Evolutionary conservation across 2,329 filamentous ascomycete genomes (phyloP), one percentile per base, ranked within the genome.

Genomic region (Diaporthe citrichinensis): DNA sequence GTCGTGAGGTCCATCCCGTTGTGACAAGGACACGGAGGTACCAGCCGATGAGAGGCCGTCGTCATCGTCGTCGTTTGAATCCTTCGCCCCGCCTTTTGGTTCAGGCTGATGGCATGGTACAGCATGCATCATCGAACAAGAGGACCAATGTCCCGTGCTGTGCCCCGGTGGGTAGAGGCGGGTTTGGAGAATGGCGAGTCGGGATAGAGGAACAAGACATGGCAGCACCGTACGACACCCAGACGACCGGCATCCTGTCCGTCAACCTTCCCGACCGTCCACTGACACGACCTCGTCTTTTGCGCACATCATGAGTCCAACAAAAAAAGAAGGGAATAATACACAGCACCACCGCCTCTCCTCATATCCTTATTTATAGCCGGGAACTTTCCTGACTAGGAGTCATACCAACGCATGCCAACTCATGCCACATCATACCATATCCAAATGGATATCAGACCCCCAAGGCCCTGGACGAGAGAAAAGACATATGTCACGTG

Each of bases 401-500:
- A n/a, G 7, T 15, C 23, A 49, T 59, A 8, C 23, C 34, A 25
- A 44, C 1, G 1, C 17, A 69, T n/a, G 34, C 49, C 25, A 53
- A 23, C 12, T 10, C 31, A 23, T 51, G 36, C 12, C 28, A 68
- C 20, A n/a, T 23, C n/a, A 49, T 25, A 15, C 9, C 41, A 20
- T 53, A 12, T 44, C 57, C 44, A 62, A 53, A 31, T n/a, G 34
- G 44, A 55, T 25, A 34, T n/a, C n/a, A 62, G n/a, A 20, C 25
- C 44, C 17, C n/a, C 1, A 12, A 8, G 8, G 6, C 17, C 3
- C 15, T 44, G n/a, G 15, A 62, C 3, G 17, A 58, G 6, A 31
- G n/a, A 28, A 12, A 28, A 28, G 39, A 23, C 10, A 68, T 20
- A 20, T 65, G 59, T 76, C 75, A 74, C 75, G 75, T 76, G 75